Conservation (phyloP, 2,329 filamentous ascomycete species). For the Colletotrichum aenigma region DNA sequence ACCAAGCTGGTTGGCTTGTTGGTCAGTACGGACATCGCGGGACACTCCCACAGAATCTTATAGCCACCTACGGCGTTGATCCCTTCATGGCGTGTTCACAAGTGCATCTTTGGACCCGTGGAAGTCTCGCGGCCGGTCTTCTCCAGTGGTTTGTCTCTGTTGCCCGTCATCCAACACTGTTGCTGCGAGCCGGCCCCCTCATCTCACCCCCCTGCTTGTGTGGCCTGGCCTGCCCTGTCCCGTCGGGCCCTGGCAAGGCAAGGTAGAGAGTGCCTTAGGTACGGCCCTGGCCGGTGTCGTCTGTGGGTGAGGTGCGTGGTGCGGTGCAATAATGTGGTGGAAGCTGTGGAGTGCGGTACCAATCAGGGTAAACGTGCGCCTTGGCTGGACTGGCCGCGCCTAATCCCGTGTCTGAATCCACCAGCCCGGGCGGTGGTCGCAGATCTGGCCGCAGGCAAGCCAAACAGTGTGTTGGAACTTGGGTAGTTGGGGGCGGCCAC, state of each 20-base stretch:
- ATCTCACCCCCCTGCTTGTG: background rate
- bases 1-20: background rate
- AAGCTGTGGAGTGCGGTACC: conserved; percentile 5
- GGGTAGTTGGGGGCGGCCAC: background rate
- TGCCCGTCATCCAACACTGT: background rate
- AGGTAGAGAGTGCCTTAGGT: conserved; percentile 7
- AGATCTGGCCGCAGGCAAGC: conserved; percentile 21
- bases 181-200: background rate
- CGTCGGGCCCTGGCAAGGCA: background rate
- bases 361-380: conserved; percentile 21
- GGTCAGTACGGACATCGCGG: background rate
- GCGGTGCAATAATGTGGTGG: conserved; percentile 12
- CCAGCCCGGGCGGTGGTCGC: conserved; percentile 21
- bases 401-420: conserved; percentile 19
- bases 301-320: conserved; percentile 8
- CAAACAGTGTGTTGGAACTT: background rate
- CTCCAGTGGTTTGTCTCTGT: background rate
- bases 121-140: background rate
- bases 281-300: conserved; percentile 16
- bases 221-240: background rate
- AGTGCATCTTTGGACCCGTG: background rate
- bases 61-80: background rate
- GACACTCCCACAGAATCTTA: background rate
- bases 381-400: conserved; percentile 16
- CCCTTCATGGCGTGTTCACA: background rate